Percentiles rank a stretch among this genome's conserved stretches.
Evolutionary conservation across 148 eudicot species (phyloP).

Genomic region (Nepenthes gracilis): DNA sequence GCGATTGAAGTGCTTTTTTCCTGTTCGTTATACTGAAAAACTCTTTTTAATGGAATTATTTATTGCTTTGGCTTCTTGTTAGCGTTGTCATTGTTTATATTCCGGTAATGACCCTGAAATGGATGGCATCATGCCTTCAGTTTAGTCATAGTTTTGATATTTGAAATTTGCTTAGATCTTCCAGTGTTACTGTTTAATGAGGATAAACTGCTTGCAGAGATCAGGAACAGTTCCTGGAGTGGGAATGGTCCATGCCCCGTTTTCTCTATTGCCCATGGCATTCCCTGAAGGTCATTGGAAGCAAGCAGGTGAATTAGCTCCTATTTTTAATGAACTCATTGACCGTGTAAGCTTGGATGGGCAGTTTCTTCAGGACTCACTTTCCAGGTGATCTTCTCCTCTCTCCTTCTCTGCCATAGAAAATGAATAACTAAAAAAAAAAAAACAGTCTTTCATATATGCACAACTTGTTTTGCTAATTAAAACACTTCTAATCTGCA

Average conservation of each 20-base stretch:
- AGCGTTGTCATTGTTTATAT: background rate
- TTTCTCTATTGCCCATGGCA: slow-evolving; percentile 62
- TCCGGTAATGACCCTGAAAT: background rate
- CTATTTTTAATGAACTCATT: slow-evolving; percentile 87
- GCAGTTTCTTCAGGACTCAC: slow-evolving; percentile 70
- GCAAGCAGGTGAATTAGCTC: slow-evolving; percentile 88
- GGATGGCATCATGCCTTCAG: too few relatives aligned
- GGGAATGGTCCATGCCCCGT: slow-evolving; percentile 90
- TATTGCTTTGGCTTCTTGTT: background rate
- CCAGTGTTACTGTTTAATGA: background rate
- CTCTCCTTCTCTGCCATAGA: background rate
- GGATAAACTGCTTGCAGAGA: slow-evolving; percentile 40
- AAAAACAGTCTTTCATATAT: too few relatives aligned
- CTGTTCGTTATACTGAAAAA: background rate
- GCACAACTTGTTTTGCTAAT: too few relatives aligned
- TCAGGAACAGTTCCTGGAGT: slow-evolving; percentile 88
- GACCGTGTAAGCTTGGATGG: slow-evolving; percentile 95
- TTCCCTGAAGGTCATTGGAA: slow-evolving; percentile 63
- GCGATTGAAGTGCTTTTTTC: background rate
- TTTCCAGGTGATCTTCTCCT: slow-evolving; percentile 56
- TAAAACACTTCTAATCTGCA: too few relatives aligned
- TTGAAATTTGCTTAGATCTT: background rate
- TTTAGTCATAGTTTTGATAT: too few relatives aligned
- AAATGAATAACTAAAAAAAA: background rate
- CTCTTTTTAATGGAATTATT: background rate